These are phyloP conservation scores for Marasmius tenuissimus DNA, from an alignment of 1,284 basidiomycete species.

Conservation along the genomic window DNA sequence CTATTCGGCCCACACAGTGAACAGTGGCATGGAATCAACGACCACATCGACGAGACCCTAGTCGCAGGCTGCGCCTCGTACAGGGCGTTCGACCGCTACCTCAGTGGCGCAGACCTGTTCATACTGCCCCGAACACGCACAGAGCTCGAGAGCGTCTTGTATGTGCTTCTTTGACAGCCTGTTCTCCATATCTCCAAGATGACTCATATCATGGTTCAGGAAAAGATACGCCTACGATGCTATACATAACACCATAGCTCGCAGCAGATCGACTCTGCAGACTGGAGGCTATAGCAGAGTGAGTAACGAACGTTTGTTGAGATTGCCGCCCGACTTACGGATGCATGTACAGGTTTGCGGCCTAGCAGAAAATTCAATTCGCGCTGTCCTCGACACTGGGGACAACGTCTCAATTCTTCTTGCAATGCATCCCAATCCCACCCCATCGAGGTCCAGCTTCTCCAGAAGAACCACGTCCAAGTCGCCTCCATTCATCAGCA, in stretches of 20 bases:
- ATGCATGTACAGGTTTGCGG: constrained; percentile 54
- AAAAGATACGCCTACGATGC: constrained; percentile 73
- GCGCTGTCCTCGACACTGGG: constrained; percentile 61
- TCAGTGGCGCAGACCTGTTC: constrained; percentile 65
- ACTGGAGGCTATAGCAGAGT: constrained; percentile 76
- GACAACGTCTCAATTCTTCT: constrained; percentile 67
- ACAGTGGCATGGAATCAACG: constrained; percentile 66
- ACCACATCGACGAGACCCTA: constrained; percentile 67
- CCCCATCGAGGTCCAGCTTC: constrained; percentile 18
- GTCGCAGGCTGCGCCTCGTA: constrained; percentile 70
- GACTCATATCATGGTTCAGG: constrained; percentile 33
- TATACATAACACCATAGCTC: constrained; percentile 76
- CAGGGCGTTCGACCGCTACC: constrained; percentile 58
- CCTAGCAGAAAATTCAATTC: constrained; percentile 68
- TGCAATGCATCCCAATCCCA: constrained; percentile 48
- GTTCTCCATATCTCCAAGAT: constrained; percentile 5
- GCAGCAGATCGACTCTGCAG: constrained; percentile 61
- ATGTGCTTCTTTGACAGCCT: constrained; percentile 27
- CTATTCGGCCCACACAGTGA: constrained; percentile 43
- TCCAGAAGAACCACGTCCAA: not conserved
- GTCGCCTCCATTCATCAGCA: constrained; percentile 15
- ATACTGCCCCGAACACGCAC: constrained; percentile 60
- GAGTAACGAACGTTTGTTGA: constrained; percentile 27
- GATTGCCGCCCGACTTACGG: constrained; percentile 7
- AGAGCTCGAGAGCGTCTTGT: constrained; percentile 75